Conservation (phyloP, 78 protist genomes). For the Goniomonas avonlea region DNA sequence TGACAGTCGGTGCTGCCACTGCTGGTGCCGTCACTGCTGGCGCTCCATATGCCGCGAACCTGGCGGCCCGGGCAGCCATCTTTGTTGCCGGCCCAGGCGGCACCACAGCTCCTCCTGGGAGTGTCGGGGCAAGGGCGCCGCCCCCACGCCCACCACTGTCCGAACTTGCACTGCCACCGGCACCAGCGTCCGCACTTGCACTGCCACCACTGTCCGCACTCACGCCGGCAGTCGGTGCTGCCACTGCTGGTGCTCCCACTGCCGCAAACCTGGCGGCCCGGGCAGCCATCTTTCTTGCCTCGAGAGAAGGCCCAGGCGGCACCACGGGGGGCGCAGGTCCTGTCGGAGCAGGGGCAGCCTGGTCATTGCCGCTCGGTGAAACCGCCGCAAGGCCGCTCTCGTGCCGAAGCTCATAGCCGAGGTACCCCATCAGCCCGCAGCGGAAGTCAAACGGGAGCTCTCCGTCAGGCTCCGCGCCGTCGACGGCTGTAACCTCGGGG, state of each 20-base stretch:
- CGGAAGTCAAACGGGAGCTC: constrained; percentile 34
- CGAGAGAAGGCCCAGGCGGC: too few relatives aligned
- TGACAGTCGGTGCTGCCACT: background rate
- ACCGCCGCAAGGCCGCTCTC: too few relatives aligned
- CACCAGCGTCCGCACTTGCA: too few relatives aligned
- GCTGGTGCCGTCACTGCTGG: background rate
- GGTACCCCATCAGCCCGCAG: constrained; percentile 64
- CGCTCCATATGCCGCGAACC: background rate
- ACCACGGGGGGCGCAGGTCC: too few relatives aligned
- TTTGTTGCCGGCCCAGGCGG: too few relatives aligned
- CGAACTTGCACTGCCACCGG: too few relatives aligned
- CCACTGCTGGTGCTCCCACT: background rate
- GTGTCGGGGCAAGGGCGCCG: background rate
- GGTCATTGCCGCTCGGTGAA: too few relatives aligned
- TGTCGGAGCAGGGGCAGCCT: too few relatives aligned
- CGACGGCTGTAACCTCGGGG: background rate
- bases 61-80: too few relatives aligned
- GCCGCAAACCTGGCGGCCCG: background rate
- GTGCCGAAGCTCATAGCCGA: constrained; percentile 52
- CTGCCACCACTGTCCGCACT: too few relatives aligned
- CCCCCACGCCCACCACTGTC: background rate
- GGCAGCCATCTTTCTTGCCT: too few relatives aligned
- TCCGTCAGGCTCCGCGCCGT: background rate
- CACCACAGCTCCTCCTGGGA: too few relatives aligned
- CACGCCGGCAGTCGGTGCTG: background rate